Base-by-base conservation (phyloP, 345 rosid species). In the Pugionium cornutum region DNA sequence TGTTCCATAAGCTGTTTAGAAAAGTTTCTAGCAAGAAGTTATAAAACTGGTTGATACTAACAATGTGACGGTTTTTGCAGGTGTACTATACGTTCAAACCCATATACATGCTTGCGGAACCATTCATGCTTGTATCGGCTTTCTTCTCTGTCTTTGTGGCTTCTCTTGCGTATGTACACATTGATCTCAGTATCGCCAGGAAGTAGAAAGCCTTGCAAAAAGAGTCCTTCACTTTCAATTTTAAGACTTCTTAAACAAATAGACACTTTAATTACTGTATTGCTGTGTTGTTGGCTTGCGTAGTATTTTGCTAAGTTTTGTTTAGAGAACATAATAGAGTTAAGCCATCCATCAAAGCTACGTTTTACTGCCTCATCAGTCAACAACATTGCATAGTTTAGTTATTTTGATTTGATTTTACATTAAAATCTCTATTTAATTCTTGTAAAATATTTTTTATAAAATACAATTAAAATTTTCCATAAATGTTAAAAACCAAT, bases 61-160 rank as follows among this genome's bases (percentile, higher is more conserved):
- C 18, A 18, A 7, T 70, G 51, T 33, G 45, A 57, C 7, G 55
- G 9, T 18, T 49, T 46, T 47, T 31, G 78, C 87, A 95, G 98
- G 97, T 95, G 55, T 87, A 95, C 66, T 91, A 89, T 80, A 85
- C 84, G 31, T 91, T 88, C 89, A 95, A 91, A 54, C 91, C 92
- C 10, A 79, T 88, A 64, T 91, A 91, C 86, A 89, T 95, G 99
- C 89, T 95, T 42, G 97, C 92, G 3, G 98, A 91, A 80, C 99
- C 98, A n/a, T 53, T 89, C 52, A 89, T 95, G 95, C 73, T 91
- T 85, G 78, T 79, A 35, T 82, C 91, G 3, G 86, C 64, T 3
- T 84, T 89, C 81, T 89, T 91, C 96, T 78, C 86, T 27, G 77
- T 91, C 67, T 87, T 91, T 64, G 60, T 86, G 83, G 76, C 98